A percentile compares a stretch with the other conserved stretches of the same genome.
Evolutionary conservation across 129 eudicot genomes (phyloP).

Genomic region (Chrysanthemum lavandulifolium): DNA sequence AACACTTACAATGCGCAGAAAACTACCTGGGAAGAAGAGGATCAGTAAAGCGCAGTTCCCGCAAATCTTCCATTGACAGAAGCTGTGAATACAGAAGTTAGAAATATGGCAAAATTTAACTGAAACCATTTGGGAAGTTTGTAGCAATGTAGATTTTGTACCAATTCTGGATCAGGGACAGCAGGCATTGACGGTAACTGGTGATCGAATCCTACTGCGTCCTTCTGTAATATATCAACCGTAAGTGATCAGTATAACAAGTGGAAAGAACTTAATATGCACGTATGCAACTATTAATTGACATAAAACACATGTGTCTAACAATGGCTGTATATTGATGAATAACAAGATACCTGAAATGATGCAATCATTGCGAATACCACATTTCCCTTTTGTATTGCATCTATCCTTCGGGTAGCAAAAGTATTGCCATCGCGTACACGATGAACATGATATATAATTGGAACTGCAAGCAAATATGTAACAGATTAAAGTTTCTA

Average conservation of each 20-base stretch:
- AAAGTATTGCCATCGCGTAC: slow-evolving; percentile 95
- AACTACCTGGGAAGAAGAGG: slow-evolving; percentile 92
- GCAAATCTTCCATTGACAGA: slow-evolving; percentile 84
- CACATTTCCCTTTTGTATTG: slow-evolving; percentile 79
- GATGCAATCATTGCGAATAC: slow-evolving; percentile 88
- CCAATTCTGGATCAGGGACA: slow-evolving; percentile 88
- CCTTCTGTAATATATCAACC: slow-evolving; percentile 53
- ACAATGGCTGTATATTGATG: slow-evolving; percentile 9
- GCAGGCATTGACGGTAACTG: slow-evolving; percentile 72
- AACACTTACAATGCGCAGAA: neutral
- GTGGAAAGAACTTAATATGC: slow-evolving; percentile 14
- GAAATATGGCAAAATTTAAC: neutral
- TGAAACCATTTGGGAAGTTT: neutral
- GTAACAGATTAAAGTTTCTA: slow-evolving; percentile 12
- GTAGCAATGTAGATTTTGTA: slow-evolving; percentile 25
- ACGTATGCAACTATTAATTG: slow-evolving; percentile 5
- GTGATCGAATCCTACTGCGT: slow-evolving; percentile 79
- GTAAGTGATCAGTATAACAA: slow-evolving; percentile 9
- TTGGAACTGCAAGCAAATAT: slow-evolving; percentile 67
- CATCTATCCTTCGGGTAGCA: slow-evolving; percentile 92
- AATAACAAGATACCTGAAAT: slow-evolving; percentile 63
- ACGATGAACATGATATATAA: slow-evolving; percentile 82
- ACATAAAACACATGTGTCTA: slow-evolving; percentile 2
- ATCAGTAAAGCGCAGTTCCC: slow-evolving; percentile 83
- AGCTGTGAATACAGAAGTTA: slow-evolving; percentile 49